Conservation (phyloP, 345 rosid genomes). For the Populus nigra region DNA sequence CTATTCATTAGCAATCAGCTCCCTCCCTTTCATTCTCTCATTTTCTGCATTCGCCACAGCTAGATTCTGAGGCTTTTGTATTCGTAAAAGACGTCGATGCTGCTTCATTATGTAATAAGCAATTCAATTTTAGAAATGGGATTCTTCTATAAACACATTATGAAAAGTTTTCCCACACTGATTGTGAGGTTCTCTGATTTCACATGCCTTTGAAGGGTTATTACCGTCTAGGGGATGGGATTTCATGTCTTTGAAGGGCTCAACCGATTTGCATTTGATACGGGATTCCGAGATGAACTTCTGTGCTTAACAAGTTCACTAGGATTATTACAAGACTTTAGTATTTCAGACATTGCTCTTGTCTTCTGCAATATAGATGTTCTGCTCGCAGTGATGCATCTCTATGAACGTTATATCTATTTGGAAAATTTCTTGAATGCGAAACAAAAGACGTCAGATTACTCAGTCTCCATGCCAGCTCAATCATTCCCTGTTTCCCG, state of each 20-base stretch:
- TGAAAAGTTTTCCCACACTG: not conserved
- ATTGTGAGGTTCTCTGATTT: not conserved
- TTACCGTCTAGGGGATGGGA: not conserved
- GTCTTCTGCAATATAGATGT: constrained; percentile 60
- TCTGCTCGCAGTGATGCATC: constrained; percentile 45
- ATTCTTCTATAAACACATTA: not conserved
- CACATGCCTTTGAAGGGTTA: not conserved
- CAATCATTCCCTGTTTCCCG: constrained; percentile 51
- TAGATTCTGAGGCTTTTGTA: not conserved
- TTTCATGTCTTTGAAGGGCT: not conserved
- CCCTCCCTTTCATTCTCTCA: not conserved
- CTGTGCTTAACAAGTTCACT: constrained; percentile 34
- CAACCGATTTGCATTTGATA: constrained; percentile 15
- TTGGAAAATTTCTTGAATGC: constrained; percentile 60
- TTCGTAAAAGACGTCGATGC: not conserved
- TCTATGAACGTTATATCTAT: constrained; percentile 31
- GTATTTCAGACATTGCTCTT: constrained; percentile 65
- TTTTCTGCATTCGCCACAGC: not conserved
- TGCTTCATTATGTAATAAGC: not conserved
- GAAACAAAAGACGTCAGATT: constrained; percentile 61
- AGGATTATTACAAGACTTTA: constrained; percentile 63
- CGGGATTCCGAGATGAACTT: constrained; percentile 14
- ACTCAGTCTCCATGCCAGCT: constrained; percentile 49
- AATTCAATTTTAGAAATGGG: not conserved
- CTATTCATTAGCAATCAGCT: not conserved